phyloP scores from a whole-genome alignment of 2,329 filamentous ascomycete genomes.

The Aphanocladium album region DNA sequence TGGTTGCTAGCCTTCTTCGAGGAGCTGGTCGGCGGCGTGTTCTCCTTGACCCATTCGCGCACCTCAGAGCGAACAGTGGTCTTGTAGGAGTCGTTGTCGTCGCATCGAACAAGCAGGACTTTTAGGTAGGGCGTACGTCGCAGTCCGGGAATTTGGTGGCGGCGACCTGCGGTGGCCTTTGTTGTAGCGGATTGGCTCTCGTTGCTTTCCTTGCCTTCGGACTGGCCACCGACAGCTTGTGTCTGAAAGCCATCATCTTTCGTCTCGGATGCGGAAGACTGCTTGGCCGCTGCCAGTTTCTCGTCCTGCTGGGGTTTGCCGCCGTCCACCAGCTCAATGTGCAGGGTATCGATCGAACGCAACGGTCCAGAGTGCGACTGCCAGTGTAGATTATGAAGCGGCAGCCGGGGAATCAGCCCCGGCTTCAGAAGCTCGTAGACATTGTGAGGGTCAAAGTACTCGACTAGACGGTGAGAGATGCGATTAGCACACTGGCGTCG shows the following conservation, averaged over 20 bases:
- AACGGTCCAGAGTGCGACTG: constrained; percentile 88
- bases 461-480: constrained; percentile 52
- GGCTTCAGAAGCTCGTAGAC: constrained; percentile 79
- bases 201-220: constrained; percentile 33
- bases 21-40: constrained; percentile 56
- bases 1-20: constrained; percentile 58
- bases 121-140: constrained; percentile 93
- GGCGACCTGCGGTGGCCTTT: constrained; percentile 42
- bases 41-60: constrained; percentile 83
- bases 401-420: constrained; percentile 71
- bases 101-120: constrained; percentile 81
- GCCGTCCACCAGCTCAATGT: constrained; percentile 77
- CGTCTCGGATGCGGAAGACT: constrained; percentile 29
- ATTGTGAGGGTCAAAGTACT: constrained; percentile 91
- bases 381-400: constrained; percentile 91
- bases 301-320: constrained; percentile 37
- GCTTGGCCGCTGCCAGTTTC: constrained; percentile 26
- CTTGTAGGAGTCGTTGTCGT: constrained; percentile 95
- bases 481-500: not conserved
- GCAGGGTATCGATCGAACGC: constrained; percentile 87
- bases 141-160: constrained; percentile 92
- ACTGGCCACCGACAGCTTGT: constrained; percentile 43
- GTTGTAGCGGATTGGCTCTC: constrained; percentile 31
- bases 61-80: constrained; percentile 69
- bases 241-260: constrained; percentile 58